Percentiles rank a stretch among this genome's conserved stretches.
Conservation (phyloP, 139 green algal species). For the Mychonastes homosphaera region DNA sequence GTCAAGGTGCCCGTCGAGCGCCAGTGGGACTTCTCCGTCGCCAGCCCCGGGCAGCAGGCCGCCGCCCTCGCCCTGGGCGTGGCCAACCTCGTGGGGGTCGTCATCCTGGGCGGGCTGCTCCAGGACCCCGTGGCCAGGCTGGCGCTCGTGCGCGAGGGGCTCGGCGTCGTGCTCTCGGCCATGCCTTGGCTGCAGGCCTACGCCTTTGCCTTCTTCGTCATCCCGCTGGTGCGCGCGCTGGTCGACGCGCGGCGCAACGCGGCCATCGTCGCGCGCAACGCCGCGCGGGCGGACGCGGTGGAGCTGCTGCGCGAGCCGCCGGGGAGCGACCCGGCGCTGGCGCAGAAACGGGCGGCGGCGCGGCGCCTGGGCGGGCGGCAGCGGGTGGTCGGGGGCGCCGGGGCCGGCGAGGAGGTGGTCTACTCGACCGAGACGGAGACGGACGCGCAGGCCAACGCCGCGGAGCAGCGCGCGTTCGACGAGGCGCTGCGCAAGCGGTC, state of each 20-base stretch:
- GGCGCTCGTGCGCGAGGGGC: constrained; percentile 25
- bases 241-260: constrained; percentile 42
- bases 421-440: constrained; percentile 24
- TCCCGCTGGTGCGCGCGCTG: constrained; percentile 40
- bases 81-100: constrained; percentile 82
- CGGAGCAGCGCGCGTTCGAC: constrained; percentile 4
- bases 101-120: constrained; percentile 41
- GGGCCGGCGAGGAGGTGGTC: constrained; percentile 15
- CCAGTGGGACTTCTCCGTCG: constrained; percentile 39
- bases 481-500: not conserved
- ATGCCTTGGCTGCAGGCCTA: constrained; percentile 71
- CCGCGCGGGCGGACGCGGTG: constrained; percentile 21
- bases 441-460: constrained; percentile 8
- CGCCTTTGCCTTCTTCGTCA: constrained; percentile 75
- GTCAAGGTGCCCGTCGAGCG: constrained; percentile 15
- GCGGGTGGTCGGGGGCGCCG: constrained; percentile 8
- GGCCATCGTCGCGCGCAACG: constrained; percentile 64
- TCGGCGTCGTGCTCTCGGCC: constrained; percentile 27
- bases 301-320: constrained; percentile 1
- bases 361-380: constrained; percentile 9
- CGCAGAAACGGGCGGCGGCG: constrained; percentile 13
- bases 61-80: constrained; percentile 48
- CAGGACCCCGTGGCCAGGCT: constrained; percentile 24
- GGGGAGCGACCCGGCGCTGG: constrained; percentile 1
- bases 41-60: constrained; percentile 38